Evolutionary conservation across 2,329 filamentous ascomycete species (phyloP), one percentile per base, ranked within the genome.

Genomic region (Trichoderma sp.): DNA sequence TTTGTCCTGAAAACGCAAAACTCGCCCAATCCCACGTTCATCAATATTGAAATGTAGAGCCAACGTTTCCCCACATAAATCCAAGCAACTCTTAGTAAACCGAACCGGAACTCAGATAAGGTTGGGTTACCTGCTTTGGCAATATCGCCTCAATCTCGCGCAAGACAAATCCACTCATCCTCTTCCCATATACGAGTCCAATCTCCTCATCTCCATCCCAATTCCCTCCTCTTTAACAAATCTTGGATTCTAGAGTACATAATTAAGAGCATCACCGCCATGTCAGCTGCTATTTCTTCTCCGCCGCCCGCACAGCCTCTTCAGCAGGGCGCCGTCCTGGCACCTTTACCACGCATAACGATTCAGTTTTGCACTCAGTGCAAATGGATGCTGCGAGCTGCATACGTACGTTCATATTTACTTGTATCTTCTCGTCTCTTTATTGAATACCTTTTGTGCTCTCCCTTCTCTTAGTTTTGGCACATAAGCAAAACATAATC

Each of bases 361-460:
- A 97, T 97, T 76, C 88, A 91, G 73, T 97, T 92, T 82, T 97
- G 94, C 82, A 97, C 93, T 0, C 93, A 97, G 81, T 97, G 94
- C 81, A 92, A 92, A 82, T 97, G 94, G 93, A 92, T 96, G 87
- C 82, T 96, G 13, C 84, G 93, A 70, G 93, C 93, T 43, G 92
- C 93, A 73, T 97, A 96, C 80, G 93, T 95, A 87, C 74, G 87
- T 80, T 56, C 56, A 58, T 7, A 27, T 19, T 37, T 33, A 63
- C 2, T 37, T 52, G 31, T 19, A 27, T n/a, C 7, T 29, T 29
- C 16, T 21, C 29, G 63, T 56, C 71, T 60, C 53, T 35, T 2
- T 37, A 21, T 57, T 0, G 14, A 35, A 3, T 33, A 33, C 8
- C 8, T 11, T 11, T 33, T 33, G 33, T 33, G 1, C 47, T 33